Conservation (phyloP, 179 eudicot genomes). For the Camellia oleifera region DNA sequence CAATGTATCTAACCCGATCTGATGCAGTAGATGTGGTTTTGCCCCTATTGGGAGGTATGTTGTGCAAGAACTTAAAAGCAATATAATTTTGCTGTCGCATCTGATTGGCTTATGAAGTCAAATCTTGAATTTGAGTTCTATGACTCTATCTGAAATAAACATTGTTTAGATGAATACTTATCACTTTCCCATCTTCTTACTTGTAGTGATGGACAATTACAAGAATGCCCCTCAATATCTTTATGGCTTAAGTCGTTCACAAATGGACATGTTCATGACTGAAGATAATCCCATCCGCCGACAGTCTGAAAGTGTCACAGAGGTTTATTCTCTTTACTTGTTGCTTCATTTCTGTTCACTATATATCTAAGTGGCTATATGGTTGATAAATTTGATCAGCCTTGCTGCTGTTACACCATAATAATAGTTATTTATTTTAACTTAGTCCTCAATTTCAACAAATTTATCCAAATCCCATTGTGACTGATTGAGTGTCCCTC, state of each 20-base stretch:
- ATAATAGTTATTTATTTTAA: not conserved
- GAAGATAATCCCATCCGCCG: slow-evolving; percentile 69
- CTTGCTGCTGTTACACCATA: not conserved
- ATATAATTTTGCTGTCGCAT: not conserved
- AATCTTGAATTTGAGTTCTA: not conserved
- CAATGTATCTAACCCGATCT: not conserved
- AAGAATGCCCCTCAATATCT: slow-evolving; percentile 67
- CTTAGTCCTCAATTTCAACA: not conserved
- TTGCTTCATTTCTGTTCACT: not conserved
- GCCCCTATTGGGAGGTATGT: not conserved
- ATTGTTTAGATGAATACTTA: not conserved
- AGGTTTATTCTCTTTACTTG: slow-evolving; percentile 38
- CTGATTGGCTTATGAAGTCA: not conserved
- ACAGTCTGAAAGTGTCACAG: slow-evolving; percentile 69
- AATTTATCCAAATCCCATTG: not conserved
- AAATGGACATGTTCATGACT: slow-evolving; percentile 89
- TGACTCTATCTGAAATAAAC: no score
- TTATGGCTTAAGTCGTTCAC: slow-evolving; percentile 74
- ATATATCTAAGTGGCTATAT: no score
- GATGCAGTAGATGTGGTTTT: not conserved
- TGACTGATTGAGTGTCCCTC: not conserved
- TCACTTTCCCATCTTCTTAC: slow-evolving; percentile 7
- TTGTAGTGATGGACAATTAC: slow-evolving; percentile 72
- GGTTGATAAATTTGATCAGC: no score
- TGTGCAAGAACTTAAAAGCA: not conserved